Conservation (phyloP, 108 stramenopile species). For the Skeletonema costatum region DNA sequence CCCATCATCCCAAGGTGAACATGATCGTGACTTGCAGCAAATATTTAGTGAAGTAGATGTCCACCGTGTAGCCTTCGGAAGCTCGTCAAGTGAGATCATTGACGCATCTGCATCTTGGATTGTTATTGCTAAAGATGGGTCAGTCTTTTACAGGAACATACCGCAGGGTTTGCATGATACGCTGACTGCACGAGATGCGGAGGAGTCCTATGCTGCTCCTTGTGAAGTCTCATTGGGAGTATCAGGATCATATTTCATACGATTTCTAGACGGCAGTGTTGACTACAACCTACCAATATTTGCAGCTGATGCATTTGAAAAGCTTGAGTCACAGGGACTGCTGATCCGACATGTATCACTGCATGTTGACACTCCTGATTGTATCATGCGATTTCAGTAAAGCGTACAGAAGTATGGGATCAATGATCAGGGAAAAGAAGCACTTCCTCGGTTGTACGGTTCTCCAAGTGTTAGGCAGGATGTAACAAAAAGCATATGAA, state of each 20-base stretch:
- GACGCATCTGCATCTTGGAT: slow-evolving; percentile 60
- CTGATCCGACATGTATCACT: slow-evolving; percentile 28
- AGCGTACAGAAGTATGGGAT: neutral
- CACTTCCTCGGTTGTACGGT: too few relatives aligned
- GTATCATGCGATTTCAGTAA: slow-evolving; percentile 37
- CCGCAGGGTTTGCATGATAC: slow-evolving; percentile 62
- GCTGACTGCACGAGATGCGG: slow-evolving; percentile 45
- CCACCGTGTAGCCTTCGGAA: slow-evolving; percentile 76
- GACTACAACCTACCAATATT: slow-evolving; percentile 75
- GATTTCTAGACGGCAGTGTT: slow-evolving; percentile 73
- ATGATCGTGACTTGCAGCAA: slow-evolving; percentile 63
- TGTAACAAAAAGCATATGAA: too few relatives aligned
- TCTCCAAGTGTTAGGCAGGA: too few relatives aligned
- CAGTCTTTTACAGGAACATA: slow-evolving; percentile 76
- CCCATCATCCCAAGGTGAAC: slow-evolving; percentile 1
- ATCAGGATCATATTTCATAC: slow-evolving; percentile 72
- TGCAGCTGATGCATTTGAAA: slow-evolving; percentile 59
- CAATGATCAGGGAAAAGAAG: too few relatives aligned
- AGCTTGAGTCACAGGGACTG: slow-evolving; percentile 50
- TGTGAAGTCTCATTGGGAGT: slow-evolving; percentile 76
- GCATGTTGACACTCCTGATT: slow-evolving; percentile 33
- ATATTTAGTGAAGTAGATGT: slow-evolving; percentile 60
- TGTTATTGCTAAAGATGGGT: slow-evolving; percentile 67
- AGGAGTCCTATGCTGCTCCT: slow-evolving; percentile 45
- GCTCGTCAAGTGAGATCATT: neutral